phyloP scores from a whole-genome alignment of 2,329 filamentous ascomycete genomes.

The Phaeosphaeriaceae sp. region DNA sequence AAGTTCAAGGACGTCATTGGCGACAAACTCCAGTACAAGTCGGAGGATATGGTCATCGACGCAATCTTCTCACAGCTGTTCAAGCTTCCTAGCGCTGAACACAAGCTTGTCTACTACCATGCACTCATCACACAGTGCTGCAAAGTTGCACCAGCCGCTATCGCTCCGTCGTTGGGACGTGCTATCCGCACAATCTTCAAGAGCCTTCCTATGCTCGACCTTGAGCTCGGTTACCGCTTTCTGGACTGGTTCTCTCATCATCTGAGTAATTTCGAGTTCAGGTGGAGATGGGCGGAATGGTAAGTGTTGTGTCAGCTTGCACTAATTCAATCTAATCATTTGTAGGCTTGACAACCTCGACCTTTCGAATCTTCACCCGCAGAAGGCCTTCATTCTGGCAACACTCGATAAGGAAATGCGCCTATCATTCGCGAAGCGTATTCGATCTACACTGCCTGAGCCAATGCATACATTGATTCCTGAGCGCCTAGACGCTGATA shows the following conservation, averaged over 20 bases:
- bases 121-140: constrained; percentile 93
- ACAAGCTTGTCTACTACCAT: constrained; percentile 97
- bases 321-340: constrained; percentile 14
- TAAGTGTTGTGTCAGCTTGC: constrained; percentile 45
- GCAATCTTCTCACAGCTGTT: constrained; percentile 96
- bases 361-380: constrained; percentile 78
- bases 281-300: constrained; percentile 99
- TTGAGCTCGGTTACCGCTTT: constrained; percentile 87
- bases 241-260: constrained; percentile 98
- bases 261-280: constrained; percentile 97
- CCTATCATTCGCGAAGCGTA: constrained; percentile 92
- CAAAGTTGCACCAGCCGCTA: constrained; percentile 94
- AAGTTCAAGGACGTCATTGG: constrained; percentile 74
- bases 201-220: constrained; percentile 80
- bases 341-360: constrained; percentile 78
- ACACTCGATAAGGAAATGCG: constrained; percentile 96
- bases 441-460: constrained; percentile 89
- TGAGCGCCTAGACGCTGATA: constrained; percentile 90
- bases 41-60: constrained; percentile 96
- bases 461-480: constrained; percentile 83
- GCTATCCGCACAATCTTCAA: constrained; percentile 92
- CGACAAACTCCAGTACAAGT: constrained; percentile 87
- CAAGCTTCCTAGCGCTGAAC: constrained; percentile 83
- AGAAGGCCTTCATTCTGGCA: constrained; percentile 91
- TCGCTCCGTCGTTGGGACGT: constrained; percentile 90